Evolutionary conservation across 169 alveolate genomes (phyloP).

Genomic region (Perkinsus olseni): DNA sequence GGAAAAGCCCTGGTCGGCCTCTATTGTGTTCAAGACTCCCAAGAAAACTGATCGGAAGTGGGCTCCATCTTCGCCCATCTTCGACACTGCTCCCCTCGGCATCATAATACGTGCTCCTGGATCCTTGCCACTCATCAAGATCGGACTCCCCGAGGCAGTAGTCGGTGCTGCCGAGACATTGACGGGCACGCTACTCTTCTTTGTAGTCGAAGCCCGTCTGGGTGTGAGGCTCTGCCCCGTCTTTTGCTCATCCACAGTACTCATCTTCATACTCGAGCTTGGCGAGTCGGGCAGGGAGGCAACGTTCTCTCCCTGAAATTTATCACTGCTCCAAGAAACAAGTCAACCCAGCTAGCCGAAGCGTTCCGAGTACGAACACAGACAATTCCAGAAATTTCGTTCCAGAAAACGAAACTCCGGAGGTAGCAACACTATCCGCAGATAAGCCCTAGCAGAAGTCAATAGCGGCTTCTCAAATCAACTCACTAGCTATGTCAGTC

Average conservation of each 20-base stretch:
- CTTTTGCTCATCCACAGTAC: not conserved
- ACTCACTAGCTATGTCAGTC: no score
- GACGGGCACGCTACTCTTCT: not conserved
- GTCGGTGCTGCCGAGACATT: not conserved
- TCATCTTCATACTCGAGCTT: not conserved
- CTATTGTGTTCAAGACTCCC: not conserved
- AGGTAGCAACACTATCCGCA: no score
- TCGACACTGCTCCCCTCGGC: not conserved
- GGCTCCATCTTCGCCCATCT: not conserved
- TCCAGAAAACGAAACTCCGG: no score
- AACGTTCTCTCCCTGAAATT: not conserved
- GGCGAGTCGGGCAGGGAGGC: not conserved
- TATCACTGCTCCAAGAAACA: no score
- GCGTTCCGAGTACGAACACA: no score
- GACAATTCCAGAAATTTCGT: no score
- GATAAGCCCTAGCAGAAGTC: no score
- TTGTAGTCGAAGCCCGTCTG: not conserved
- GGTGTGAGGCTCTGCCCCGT: not conserved
- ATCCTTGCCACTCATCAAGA: not conserved
- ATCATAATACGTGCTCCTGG: not conserved
- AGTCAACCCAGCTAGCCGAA: no score
- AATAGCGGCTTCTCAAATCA: no score
- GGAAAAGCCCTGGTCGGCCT: not conserved
- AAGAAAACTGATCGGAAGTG: not conserved
- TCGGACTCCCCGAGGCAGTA: not conserved